Evolutionary conservation across 805 yeast genomes (phyloP).

Genomic region (Spathaspora arborariae): DNA sequence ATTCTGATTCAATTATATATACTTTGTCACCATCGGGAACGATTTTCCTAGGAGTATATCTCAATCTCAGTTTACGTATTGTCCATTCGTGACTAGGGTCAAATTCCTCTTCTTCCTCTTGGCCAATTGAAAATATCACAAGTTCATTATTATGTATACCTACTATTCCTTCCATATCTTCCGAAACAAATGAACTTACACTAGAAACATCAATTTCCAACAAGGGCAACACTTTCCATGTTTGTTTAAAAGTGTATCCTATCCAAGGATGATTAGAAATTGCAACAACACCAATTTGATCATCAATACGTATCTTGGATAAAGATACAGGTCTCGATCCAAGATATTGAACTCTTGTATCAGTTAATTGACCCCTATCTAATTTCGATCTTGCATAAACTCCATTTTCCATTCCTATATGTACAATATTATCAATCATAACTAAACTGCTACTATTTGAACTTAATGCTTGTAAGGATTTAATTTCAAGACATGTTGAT

Average conservation of each 20-base stretch:
- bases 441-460: conserved; percentile 35
- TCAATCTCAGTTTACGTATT: conserved; percentile 33
- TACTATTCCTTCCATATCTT: conserved; percentile 62
- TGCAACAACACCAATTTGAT: conserved; percentile 37
- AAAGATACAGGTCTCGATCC: conserved; percentile 66
- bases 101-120: conserved; percentile 26
- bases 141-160: conserved; percentile 54
- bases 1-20: conserved; percentile 47
- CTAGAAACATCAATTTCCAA: conserved; percentile 37
- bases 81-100: conserved; percentile 23
- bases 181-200: conserved; percentile 57
- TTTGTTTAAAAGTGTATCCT: conserved; percentile 35
- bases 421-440: conserved; percentile 41
- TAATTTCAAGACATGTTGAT: conserved; percentile 53
- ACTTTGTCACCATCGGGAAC: conserved; percentile 17
- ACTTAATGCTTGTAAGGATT: conserved; percentile 64
- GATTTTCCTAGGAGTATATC: conserved; percentile 50
- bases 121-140: conserved; percentile 53
- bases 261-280: conserved; percentile 56
- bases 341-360: conserved; percentile 65
- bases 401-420: conserved; percentile 83
- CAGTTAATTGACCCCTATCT: conserved; percentile 46
- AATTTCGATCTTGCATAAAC: conserved; percentile 63
- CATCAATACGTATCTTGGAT: conserved; percentile 25
- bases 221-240: conserved; percentile 46